A percentile compares a stretch with the other conserved stretches of the same genome.
phyloP scores from a whole-genome alignment of 805 yeast species.

The Kockiozyma suomiensis region DNA sequence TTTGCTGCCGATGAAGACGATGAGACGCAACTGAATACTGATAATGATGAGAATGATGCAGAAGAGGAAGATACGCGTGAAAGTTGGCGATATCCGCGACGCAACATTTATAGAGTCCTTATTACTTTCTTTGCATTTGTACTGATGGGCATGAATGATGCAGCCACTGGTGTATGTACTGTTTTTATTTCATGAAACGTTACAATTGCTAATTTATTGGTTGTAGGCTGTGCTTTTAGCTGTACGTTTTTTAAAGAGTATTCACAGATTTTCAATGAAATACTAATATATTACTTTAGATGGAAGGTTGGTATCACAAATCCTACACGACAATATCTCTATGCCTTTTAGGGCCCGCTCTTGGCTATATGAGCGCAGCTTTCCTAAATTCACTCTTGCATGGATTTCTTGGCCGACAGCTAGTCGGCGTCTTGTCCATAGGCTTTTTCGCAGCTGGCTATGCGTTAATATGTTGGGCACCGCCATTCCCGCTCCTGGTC shows the following conservation, averaged over 20 bases:
- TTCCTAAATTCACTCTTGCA: slow-evolving; percentile 51
- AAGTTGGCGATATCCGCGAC: slow-evolving; percentile 24
- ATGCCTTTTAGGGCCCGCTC: slow-evolving; percentile 59
- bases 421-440: slow-evolving; percentile 48
- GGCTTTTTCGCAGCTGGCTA: slow-evolving; percentile 47
- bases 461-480: slow-evolving; percentile 52
- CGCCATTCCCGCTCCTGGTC: slow-evolving; percentile 54
- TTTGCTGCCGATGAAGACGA: slow-evolving; percentile 5
- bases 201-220: neutral
- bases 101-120: slow-evolving; percentile 12
- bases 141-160: slow-evolving; percentile 45
- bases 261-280: too few relatives aligned
- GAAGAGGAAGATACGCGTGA: neutral
- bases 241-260: too few relatives aligned
- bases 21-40: neutral
- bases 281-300: slow-evolving; percentile 35
- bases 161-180: slow-evolving; percentile 55
- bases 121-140: slow-evolving; percentile 26
- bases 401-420: slow-evolving; percentile 46
- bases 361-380: slow-evolving; percentile 59
- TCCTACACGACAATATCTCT: slow-evolving; percentile 57
- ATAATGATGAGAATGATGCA: neutral
- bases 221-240: slow-evolving; percentile 4
- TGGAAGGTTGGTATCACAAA: slow-evolving; percentile 53
- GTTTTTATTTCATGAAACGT: too few relatives aligned